A percentile compares a stretch with the other conserved stretches of the same genome.
Conservation (phyloP, 176 grass and related monocot genomes). For the Thalia dealbata region DNA sequence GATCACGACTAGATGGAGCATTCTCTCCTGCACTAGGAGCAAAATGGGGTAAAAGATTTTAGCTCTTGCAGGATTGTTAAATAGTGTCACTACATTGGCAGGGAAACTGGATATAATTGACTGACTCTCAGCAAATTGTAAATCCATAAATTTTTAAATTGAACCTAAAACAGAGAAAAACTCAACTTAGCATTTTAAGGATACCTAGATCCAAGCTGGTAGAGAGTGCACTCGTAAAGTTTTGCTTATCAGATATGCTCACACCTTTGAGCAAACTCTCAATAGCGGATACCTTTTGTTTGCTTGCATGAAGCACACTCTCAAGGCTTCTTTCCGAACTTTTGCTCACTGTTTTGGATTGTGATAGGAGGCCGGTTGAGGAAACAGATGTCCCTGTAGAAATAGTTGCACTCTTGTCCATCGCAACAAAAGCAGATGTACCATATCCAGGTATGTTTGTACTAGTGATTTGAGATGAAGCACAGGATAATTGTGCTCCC, state of each 20-base stretch:
- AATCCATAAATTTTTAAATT: neutral
- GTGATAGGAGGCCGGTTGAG: conserved; percentile 55
- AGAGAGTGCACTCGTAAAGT: conserved; percentile 48
- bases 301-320: conserved; percentile 86
- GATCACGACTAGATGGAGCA: conserved; percentile 74
- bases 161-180: neutral
- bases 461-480: conserved; percentile 41
- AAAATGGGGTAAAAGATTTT: conserved; percentile 44
- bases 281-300: conserved; percentile 98
- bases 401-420: conserved; percentile 79
- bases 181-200: conserved; percentile 7
- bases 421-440: conserved; percentile 93
- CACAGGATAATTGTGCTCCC: conserved; percentile 44
- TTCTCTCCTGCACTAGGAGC: conserved; percentile 77
- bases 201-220: conserved; percentile 96
- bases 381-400: conserved; percentile 60
- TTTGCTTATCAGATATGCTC: conserved; percentile 55
- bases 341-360: conserved; percentile 61
- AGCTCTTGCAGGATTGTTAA: neutral
- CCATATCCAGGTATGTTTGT: conserved; percentile 63
- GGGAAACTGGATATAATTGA: too few species aligned
- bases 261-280: conserved; percentile 94
- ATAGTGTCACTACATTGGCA: neutral
- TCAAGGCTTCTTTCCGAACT: conserved; percentile 82
- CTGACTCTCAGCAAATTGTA: too few species aligned